Conservation (phyloP, 306 rosid genomes). For the Astragalus glycyphyllos region DNA sequence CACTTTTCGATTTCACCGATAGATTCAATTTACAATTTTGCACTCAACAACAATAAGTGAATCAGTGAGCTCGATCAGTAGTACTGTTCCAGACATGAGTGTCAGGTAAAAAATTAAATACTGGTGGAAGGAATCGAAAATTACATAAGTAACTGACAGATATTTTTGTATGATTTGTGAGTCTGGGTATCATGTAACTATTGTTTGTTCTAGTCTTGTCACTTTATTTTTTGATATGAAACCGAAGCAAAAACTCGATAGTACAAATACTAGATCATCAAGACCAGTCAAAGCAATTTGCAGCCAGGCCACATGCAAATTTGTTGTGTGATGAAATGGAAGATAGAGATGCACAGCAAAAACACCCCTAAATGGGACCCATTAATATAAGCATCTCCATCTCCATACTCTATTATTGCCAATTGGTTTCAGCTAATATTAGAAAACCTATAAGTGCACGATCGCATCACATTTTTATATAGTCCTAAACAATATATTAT, state of each 20-base stretch:
- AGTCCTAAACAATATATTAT: background rate
- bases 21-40: too few species aligned
- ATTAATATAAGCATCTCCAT: conserved; percentile 27
- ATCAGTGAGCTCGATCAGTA: conserved; percentile 38
- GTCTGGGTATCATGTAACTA: conserved; percentile 43
- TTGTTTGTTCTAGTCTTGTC: background rate
- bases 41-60: background rate
- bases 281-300: conserved; percentile 52
- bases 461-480: conserved; percentile 8
- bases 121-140: conserved; percentile 36
- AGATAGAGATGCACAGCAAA: conserved; percentile 29
- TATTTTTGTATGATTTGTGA: conserved; percentile 41
- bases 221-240: conserved; percentile 29
- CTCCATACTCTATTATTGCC: conserved; percentile 37
- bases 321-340: conserved; percentile 30
- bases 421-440: conserved; percentile 27
- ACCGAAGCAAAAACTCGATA: background rate
- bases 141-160: conserved; percentile 31
- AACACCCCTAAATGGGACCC: conserved; percentile 44
- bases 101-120: conserved; percentile 42
- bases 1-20: too few species aligned
- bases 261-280: background rate
- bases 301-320: conserved; percentile 47
- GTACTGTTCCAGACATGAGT: conserved; percentile 35
- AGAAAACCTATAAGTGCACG: conserved; percentile 36